These are phyloP conservation scores for Tolypocladium tropicale DNA, from an alignment of 2,329 filamentous ascomycete genomes.

Conservation along the genomic window DNA sequence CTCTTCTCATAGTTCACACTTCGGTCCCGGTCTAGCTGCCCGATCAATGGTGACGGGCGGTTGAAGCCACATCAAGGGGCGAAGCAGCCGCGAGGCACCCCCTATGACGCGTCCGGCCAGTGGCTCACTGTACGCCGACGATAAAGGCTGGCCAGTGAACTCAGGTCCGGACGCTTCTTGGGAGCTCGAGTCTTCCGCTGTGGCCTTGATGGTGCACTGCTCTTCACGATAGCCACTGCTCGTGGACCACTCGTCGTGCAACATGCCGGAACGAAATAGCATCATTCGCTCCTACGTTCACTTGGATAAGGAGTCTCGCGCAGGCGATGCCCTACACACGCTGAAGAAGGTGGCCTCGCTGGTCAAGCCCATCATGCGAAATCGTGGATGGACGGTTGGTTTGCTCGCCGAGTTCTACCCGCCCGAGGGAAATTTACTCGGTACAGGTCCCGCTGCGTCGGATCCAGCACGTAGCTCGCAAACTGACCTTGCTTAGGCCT, in stretches of 20 bases:
- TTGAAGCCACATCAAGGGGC: background rate
- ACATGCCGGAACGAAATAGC: slow-evolving; percentile 23
- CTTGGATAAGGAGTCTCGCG: slow-evolving; percentile 33
- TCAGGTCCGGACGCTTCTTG: background rate
- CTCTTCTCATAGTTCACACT: too few relatives aligned
- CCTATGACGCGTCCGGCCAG: background rate
- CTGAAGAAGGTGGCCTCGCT: slow-evolving; percentile 76
- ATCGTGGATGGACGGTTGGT: slow-evolving; percentile 68
- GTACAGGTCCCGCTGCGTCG: slow-evolving; percentile 17
- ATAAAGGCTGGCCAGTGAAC: background rate
- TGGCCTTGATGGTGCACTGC: background rate
- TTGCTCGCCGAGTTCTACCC: slow-evolving; percentile 82
- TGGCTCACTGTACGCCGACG: background rate
- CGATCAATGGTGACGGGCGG: background rate
- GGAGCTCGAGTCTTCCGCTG: background rate
- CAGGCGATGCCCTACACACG: slow-evolving; percentile 42
- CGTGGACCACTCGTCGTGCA: background rate
- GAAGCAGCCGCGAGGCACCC: background rate
- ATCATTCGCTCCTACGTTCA: slow-evolving; percentile 39
- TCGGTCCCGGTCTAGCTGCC: background rate
- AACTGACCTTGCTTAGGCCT: slow-evolving; percentile 37
- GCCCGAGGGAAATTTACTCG: slow-evolving; percentile 60
- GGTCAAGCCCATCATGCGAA: slow-evolving; percentile 92
- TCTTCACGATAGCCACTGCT: too few relatives aligned
- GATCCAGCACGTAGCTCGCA: background rate